Percentiles rank a stretch among this genome's conserved stretches.
These are phyloP conservation scores for Candida maesae DNA, from an alignment of 805 yeast species.

Conservation along the genomic window DNA sequence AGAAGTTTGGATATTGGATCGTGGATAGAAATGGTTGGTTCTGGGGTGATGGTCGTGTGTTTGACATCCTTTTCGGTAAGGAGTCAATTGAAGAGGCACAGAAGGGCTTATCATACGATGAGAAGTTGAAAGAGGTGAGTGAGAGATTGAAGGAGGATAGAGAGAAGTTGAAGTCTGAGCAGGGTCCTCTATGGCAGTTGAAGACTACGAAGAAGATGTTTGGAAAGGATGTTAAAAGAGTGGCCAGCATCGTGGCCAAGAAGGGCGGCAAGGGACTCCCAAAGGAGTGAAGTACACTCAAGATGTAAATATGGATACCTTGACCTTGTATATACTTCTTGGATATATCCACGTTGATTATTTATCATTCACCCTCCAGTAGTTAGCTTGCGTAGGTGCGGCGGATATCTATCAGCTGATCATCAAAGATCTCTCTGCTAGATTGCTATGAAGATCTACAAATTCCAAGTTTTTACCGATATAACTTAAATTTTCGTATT, in stretches of 20 bases:
- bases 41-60: slow-evolving; percentile 90
- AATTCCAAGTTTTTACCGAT: neutral
- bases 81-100: slow-evolving; percentile 76
- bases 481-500: neutral
- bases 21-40: slow-evolving; percentile 85
- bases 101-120: slow-evolving; percentile 22
- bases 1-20: slow-evolving; percentile 53
- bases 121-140: slow-evolving; percentile 22
- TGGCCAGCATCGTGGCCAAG: slow-evolving; percentile 16
- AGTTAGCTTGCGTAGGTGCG: too few relatives aligned
- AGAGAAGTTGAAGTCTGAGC: slow-evolving; percentile 18
- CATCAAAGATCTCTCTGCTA: too few relatives aligned
- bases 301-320: too few relatives aligned
- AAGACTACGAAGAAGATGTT: slow-evolving; percentile 20
- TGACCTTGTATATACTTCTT: too few relatives aligned
- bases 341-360: too few relatives aligned
- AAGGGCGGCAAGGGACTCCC: slow-evolving; percentile 5
- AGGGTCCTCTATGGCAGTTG: slow-evolving; percentile 24
- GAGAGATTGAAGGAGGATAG: slow-evolving; percentile 19
- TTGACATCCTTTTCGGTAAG: slow-evolving; percentile 77
- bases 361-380: too few relatives aligned
- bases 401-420: too few relatives aligned
- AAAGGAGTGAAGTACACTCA: slow-evolving; percentile 1
- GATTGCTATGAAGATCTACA: too few relatives aligned
- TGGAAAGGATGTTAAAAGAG: slow-evolving; percentile 20